These are phyloP conservation scores for Protostelium mycophagum DNA, from an alignment of 78 protist species.

Conservation along the genomic window DNA sequence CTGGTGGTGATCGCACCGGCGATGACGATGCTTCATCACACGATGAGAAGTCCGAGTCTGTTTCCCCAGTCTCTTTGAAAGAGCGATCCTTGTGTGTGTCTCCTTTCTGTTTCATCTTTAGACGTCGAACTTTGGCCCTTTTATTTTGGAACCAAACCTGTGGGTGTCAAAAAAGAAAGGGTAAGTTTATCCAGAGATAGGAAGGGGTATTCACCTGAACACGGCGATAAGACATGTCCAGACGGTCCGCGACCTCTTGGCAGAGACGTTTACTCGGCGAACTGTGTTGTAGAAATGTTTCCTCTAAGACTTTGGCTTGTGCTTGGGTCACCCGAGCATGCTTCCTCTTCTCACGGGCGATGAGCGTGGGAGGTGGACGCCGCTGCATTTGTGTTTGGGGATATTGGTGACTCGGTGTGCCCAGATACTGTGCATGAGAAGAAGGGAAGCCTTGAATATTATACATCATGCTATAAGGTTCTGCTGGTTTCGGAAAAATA, in stretches of 20 bases:
- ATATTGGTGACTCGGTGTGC: no score
- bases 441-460: no score
- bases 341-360: slow-evolving; percentile 1
- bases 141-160: background rate
- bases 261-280: background rate
- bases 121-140: background rate
- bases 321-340: background rate
- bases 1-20: no score
- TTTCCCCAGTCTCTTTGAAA: no score
- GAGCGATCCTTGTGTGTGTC: no score
- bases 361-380: no score
- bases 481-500: no score
- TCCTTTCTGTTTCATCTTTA: background rate
- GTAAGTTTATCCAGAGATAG: background rate
- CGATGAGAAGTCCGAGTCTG: background rate
- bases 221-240: background rate
- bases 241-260: background rate
- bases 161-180: background rate
- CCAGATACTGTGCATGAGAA: no score
- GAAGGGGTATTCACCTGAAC: background rate
- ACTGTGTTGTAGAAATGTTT: background rate
- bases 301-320: background rate
- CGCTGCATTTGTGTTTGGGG: no score
- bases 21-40: no score
- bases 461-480: no score